Conservation (phyloP, 257 asterid species). For the Przewalskia tangutica region DNA sequence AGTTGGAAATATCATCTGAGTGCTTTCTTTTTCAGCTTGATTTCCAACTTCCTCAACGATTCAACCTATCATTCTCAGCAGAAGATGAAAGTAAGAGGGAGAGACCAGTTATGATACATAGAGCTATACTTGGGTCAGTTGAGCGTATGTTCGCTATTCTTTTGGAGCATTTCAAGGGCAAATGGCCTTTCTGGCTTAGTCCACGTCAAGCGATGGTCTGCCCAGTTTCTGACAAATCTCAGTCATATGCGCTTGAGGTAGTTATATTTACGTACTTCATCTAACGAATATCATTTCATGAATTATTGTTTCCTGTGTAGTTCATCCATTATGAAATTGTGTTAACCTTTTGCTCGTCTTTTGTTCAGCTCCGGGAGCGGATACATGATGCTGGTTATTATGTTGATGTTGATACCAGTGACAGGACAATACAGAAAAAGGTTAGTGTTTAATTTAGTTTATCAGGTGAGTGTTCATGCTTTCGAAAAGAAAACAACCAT, state of each 20-base stretch:
- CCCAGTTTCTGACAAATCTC: conserved; percentile 94
- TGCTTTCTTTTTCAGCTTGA: conserved; percentile 72
- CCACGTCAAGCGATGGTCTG: conserved; percentile 98
- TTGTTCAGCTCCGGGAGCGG: conserved; percentile 52
- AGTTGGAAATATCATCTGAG: not conserved
- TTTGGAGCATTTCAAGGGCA: conserved; percentile 91
- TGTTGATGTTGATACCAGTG: conserved; percentile 83
- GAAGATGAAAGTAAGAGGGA: conserved; percentile 92
- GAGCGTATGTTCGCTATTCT: conserved; percentile 97
- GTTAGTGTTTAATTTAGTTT: conserved; percentile 21
- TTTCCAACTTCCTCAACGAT: conserved; percentile 91
- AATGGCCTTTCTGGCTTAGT: conserved; percentile 99
- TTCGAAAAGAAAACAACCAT: no score
- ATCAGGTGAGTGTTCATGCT: not conserved
- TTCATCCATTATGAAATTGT: conserved; percentile 3
- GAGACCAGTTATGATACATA: conserved; percentile 92
- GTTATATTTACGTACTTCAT: not conserved
- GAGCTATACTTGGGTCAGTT: conserved; percentile 93
- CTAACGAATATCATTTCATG: not conserved
- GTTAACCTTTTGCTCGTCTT: not conserved
- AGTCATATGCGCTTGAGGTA: conserved; percentile 67
- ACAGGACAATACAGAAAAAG: conserved; percentile 90
- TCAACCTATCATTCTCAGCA: conserved; percentile 79
- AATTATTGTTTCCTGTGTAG: not conserved
- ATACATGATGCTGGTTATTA: conserved; percentile 70